Evolutionary conservation across 352 stramenopile species (phyloP), one percentile per base, ranked within the genome.

Genomic region (Pythium scleroteichum): DNA sequence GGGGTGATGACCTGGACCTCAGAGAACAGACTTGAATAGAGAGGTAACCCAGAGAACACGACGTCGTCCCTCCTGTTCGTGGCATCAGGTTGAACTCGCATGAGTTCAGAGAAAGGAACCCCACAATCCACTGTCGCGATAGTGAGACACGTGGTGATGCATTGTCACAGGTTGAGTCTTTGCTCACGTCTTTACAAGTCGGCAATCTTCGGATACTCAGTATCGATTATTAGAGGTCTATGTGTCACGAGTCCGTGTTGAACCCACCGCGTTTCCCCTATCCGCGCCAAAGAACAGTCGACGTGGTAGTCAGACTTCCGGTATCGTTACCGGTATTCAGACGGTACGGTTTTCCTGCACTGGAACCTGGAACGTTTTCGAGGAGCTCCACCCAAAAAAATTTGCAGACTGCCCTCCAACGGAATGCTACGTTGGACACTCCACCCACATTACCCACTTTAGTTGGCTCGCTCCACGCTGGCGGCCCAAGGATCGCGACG

Each of bases 41-140:
- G 38, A 44, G 6, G 16, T 17, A 4, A 39, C 13, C 16, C 13
- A 7, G 38, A 44, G 17, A 44, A 44, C 38, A 20, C 17, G 38
- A n/a, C 17, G 38, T 44, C 38, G 38, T 13, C 17, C 14, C 17
- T 44, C 38, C 38, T 8, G 38, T 44, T 17, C 13, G 38, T 44
- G 38, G 38, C 38, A 20, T 44, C 38, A 20, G 13, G 38, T 17
- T 44, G 46, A 32, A 17, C 35, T 29, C 46, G 22, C 2, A 35
- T 51, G 44, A 35, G 44, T 51, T 51, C 44, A 53, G 46, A 53
- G 26, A 53, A 40, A n/a, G 46, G 26, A 53, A 53, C 26, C 14
- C 13, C n/a, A 27, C 7, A n/a, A 20, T 6, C 38, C 13, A 3
- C 32, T 40, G 23, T 26, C 46, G 46, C 46, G 46, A 53, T 27